Base-by-base conservation (phyloP, 805 yeast species). In the Starmerella gropengiesseri region DNA sequence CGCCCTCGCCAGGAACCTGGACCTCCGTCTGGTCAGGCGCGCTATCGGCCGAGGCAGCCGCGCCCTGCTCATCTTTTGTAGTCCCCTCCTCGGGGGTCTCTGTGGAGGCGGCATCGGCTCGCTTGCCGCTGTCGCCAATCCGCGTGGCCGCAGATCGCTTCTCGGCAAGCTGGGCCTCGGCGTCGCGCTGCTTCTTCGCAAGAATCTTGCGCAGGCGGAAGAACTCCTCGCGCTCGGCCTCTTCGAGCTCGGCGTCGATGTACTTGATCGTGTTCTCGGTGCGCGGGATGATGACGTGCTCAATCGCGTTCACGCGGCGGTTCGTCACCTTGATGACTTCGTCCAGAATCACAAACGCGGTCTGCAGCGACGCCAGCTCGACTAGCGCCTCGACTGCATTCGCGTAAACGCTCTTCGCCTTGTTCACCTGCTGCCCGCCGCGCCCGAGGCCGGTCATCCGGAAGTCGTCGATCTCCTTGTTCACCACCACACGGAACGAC, bases 241-340 rank as follows among this genome's bases (percentile, higher is more conserved):
- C 98, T 65, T 91, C 98, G 60, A 89, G 74, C 64, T 89, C 98
- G 26, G 95, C 82, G 63, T 86, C 87, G 69, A 89, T 89, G 66
- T 89, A 77, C 41, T 72, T 67, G 57, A 89, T 89, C 22, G 98
- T 89, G 65, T 89, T 89, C 63, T 91, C 96, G 2, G 97, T 91
- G 65, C 97, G 76, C 54, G 98, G 98, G 48, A 89, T 89, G 56
- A 89, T 87, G 35, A 89, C 97, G 59, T 89, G 97, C 68, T 89
- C 98, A 64, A 89, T 89, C 49, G 98, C 97, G 62, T 89, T 89
- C 58, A 89, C 98, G 72, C 98, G 83, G 69, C 98, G 77, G 65
- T 89, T 89, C 42, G 98, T 89, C 47, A 91, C 95, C 64, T 91
- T 91, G 63, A 89, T 91, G 46, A 89, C 98, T 63, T 89, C 98